Evolutionary conservation across 1,284 basidiomycete genomes (phyloP).

Genomic region (Pseudozyma hubeiensis): DNA sequence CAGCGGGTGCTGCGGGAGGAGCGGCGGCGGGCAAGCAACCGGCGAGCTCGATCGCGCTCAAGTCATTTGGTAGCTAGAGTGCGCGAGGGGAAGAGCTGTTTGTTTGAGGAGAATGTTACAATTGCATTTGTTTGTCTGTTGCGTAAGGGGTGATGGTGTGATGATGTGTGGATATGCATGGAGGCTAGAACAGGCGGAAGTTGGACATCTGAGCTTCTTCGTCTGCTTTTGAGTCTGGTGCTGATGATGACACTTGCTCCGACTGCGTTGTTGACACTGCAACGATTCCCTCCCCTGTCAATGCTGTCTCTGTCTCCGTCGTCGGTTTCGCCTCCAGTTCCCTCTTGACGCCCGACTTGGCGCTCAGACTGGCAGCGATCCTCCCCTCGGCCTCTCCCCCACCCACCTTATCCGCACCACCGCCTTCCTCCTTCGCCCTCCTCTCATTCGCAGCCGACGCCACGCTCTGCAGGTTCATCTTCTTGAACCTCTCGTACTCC

Average conservation of each 20-base stretch:
- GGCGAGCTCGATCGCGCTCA: constrained; percentile 46
- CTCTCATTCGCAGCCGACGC: constrained; percentile 34
- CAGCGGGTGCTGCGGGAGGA: not conserved
- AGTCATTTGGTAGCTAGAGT: constrained; percentile 42
- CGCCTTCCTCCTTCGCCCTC: constrained; percentile 9
- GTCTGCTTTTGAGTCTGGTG: not conserved
- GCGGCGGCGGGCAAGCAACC: constrained; percentile 5
- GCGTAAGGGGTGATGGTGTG: not conserved
- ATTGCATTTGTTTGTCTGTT: too few relatives aligned
- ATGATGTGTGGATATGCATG: not conserved
- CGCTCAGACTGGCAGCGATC: constrained; percentile 21
- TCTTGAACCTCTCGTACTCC: constrained; percentile 51
- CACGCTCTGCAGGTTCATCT: constrained; percentile 55
- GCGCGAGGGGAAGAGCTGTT: not conserved
- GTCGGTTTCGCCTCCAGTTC: not conserved
- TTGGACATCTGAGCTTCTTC: constrained; percentile 21
- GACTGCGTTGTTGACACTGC: not conserved
- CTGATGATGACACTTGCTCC: not conserved
- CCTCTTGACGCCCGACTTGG: constrained; percentile 3
- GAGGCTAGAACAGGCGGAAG: constrained; percentile 27
- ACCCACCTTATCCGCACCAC: not conserved
- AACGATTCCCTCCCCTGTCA: not conserved
- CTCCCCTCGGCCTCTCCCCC: constrained; percentile 6
- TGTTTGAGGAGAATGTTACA: not conserved
- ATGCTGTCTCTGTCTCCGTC: not conserved